phyloP scores from a whole-genome alignment of 768 basidiomycete species.

The Crepidotus variabilis region DNA sequence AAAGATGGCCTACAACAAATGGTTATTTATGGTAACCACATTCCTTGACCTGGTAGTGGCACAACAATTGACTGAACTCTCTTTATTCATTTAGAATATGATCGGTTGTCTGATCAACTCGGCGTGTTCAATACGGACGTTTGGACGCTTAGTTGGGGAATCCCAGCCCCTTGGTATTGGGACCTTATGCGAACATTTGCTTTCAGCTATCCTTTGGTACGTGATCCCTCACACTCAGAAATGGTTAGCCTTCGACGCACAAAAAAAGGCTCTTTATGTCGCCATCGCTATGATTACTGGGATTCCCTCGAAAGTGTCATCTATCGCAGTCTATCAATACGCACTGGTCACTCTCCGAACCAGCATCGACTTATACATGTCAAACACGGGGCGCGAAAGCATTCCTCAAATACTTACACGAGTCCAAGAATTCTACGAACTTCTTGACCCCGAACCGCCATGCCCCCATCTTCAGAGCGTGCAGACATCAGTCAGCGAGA shows the following conservation, averaged over 20 bases:
- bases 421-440: slow-evolving; percentile 18
- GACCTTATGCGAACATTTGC: slow-evolving; percentile 22
- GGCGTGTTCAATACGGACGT: slow-evolving; percentile 26
- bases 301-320: slow-evolving; percentile 21
- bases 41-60: too few relatives aligned
- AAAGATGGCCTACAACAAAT: slow-evolving; percentile 31
- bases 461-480: neutral
- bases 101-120: slow-evolving; percentile 23
- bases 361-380: slow-evolving; percentile 9
- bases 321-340: slow-evolving; percentile 32
- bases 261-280: slow-evolving; percentile 20
- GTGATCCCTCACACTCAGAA: neutral
- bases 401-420: slow-evolving; percentile 9
- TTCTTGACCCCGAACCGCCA: slow-evolving; percentile 6
- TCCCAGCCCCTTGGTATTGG: slow-evolving; percentile 39
- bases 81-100: slow-evolving; percentile 29
- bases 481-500: slow-evolving; percentile 7
- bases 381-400: slow-evolving; percentile 2
- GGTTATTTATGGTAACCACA: slow-evolving; percentile 26
- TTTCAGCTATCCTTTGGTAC: slow-evolving; percentile 32
- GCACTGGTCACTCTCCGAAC: slow-evolving; percentile 18
- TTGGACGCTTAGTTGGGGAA: slow-evolving; percentile 21
- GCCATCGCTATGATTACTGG: slow-evolving; percentile 18
- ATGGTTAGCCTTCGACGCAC: neutral
- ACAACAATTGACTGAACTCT: neutral